phyloP scores from a whole-genome alignment of 2,329 filamentous ascomycete genomes.

The Ophiognomonia clavigignenti-juglandacearum region DNA sequence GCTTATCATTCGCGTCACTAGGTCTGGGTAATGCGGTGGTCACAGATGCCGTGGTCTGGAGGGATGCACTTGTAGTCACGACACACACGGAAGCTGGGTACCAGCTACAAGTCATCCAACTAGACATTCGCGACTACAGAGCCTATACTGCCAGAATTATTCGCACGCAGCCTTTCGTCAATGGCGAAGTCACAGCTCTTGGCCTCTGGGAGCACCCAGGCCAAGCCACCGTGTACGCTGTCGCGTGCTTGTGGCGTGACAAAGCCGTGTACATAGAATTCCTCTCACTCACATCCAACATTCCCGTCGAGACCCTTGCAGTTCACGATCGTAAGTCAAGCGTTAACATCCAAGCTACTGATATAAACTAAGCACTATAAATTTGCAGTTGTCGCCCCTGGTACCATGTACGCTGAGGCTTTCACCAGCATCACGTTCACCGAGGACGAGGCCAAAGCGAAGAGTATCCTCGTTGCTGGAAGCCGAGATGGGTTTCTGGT shows the following conservation, averaged over 20 bases:
- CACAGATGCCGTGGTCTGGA: conserved; percentile 37
- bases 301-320: not conserved
- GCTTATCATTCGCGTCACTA: conserved; percentile 16
- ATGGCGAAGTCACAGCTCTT: conserved; percentile 47
- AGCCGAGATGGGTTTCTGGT: conserved; percentile 49
- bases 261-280: conserved; percentile 10
- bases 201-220: conserved; percentile 26
- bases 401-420: conserved; percentile 17
- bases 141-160: not conserved
- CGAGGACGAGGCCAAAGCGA: conserved; percentile 21
- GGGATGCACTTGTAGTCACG: conserved; percentile 37
- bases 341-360: not conserved
- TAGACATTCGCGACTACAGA: conserved; percentile 31
- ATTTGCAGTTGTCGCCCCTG: not conserved
- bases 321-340: conserved; percentile 10
- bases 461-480: conserved; percentile 36
- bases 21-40: conserved; percentile 25
- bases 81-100: conserved; percentile 32
- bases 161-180: conserved; percentile 16
- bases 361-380: not conserved
- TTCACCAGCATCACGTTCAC: conserved; percentile 41
- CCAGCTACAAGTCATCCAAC: conserved; percentile 33
- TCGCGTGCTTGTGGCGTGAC: conserved; percentile 9
- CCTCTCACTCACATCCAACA: conserved; percentile 1
- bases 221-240: conserved; percentile 13